Percentiles rank a stretch among this genome's conserved stretches.
Evolutionary conservation across 2,329 filamentous ascomycete genomes (phyloP).

Genomic region (Fusarium annulatum): DNA sequence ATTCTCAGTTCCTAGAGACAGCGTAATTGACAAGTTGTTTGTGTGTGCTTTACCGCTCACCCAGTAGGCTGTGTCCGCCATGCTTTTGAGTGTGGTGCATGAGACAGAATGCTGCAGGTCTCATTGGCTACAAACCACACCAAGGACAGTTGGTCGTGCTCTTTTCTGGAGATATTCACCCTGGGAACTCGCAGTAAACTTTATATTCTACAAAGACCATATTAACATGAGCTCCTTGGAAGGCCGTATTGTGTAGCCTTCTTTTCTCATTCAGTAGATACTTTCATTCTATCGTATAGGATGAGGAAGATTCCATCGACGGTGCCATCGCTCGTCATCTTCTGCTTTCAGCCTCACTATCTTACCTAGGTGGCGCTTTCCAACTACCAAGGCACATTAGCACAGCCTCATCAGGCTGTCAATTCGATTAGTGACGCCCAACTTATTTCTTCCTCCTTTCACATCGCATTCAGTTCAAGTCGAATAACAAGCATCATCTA

Average conservation of each 20-base stretch:
- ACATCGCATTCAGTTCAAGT: rapidly evolving
- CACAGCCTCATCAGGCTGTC: conserved; percentile 15
- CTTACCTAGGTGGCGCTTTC: not conserved
- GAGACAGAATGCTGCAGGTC: not conserved
- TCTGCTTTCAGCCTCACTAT: not conserved
- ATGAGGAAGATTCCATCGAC: no score
- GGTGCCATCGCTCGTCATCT: not conserved
- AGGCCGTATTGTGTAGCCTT: rapidly evolving
- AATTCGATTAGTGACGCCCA: not conserved
- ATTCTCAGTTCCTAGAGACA: no score
- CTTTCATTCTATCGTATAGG: not conserved
- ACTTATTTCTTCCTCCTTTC: not conserved
- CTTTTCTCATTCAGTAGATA: not conserved
- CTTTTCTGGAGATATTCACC: rapidly evolving
- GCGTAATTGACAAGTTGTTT: no score
- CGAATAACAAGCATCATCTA: not conserved
- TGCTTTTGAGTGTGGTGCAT: no score
- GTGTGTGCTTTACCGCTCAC: rapidly evolving
- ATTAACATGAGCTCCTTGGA: rapidly evolving
- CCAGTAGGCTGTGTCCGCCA: not conserved
- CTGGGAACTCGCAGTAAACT: not conserved
- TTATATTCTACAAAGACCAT: not conserved
- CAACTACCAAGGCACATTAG: not conserved
- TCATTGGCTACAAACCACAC: not conserved
- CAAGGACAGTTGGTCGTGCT: not conserved